Conservation (phyloP, 805 yeast species). For the Barnettozyma botsteinii region DNA sequence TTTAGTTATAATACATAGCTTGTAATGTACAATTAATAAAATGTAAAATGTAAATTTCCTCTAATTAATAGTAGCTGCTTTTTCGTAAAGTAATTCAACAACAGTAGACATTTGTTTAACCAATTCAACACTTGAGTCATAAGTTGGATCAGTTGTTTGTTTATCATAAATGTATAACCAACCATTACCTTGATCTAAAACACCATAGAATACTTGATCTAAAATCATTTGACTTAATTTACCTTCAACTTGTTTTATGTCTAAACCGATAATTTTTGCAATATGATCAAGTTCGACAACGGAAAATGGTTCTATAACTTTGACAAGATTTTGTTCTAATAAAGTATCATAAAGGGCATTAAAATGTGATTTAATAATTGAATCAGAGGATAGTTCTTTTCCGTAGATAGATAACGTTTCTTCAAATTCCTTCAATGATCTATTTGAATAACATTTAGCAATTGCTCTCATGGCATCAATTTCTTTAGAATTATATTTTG, state of each 20-base stretch:
- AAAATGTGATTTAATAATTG: slow-evolving; percentile 85
- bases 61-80: slow-evolving; percentile 78
- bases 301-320: slow-evolving; percentile 93
- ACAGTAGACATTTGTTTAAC: slow-evolving; percentile 81
- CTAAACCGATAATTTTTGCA: slow-evolving; percentile 82
- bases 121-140: slow-evolving; percentile 80
- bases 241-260: slow-evolving; percentile 84
- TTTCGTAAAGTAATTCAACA: slow-evolving; percentile 88
- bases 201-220: slow-evolving; percentile 93
- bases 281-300: slow-evolving; percentile 91
- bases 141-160: slow-evolving; percentile 82
- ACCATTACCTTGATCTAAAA: slow-evolving; percentile 96
- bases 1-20: not conserved
- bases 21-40: not conserved
- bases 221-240: slow-evolving; percentile 94
- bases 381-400: slow-evolving; percentile 75
- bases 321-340: slow-evolving; percentile 86
- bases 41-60: not conserved
- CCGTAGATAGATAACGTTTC: slow-evolving; percentile 66
- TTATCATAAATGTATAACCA: slow-evolving; percentile 91
- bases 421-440: slow-evolving; percentile 89
- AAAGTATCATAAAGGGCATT: slow-evolving; percentile 88
- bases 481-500: slow-evolving; percentile 73
- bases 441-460: slow-evolving; percentile 81
- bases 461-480: slow-evolving; percentile 96